phyloP scores from a whole-genome alignment of 2,329 filamentous ascomycete genomes.

The Pestalotiopsis sp. region DNA sequence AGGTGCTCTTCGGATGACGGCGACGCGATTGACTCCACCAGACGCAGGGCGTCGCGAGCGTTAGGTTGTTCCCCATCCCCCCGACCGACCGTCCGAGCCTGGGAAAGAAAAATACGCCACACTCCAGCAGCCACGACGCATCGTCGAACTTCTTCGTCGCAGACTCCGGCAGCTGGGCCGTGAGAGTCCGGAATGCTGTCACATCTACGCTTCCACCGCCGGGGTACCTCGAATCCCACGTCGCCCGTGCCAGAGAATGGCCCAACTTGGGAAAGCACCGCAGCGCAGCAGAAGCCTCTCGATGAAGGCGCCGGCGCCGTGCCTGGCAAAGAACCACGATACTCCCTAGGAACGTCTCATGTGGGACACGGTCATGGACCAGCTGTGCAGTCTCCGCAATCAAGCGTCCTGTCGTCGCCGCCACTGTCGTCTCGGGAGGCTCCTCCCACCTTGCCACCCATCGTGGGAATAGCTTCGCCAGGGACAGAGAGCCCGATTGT shows the following conservation, averaged over 20 bases:
- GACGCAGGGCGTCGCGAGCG: conserved; percentile 9
- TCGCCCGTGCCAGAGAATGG: conserved; percentile 53
- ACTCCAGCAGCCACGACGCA: neutral
- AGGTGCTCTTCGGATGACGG: conserved; percentile 9
- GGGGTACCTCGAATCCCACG: conserved; percentile 57
- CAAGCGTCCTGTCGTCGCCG: conserved; percentile 15
- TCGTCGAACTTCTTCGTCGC: neutral
- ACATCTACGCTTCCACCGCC: conserved; percentile 61
- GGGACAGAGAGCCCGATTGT: conserved; percentile 33
- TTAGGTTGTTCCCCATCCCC: neutral
- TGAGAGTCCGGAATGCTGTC: conserved; percentile 44
- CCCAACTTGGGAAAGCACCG: conserved; percentile 38
- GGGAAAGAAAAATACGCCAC: neutral
- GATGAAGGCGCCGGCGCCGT: conserved; percentile 44
- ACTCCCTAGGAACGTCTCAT: conserved; percentile 29
- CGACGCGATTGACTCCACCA: conserved; percentile 4
- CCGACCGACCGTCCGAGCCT: neutral
- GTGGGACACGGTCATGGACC: conserved; percentile 29
- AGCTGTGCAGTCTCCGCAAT: neutral
- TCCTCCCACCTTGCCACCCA: conserved; percentile 44
- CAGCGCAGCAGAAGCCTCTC: conserved; percentile 43
- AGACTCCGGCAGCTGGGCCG: neutral
- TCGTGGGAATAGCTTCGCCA: conserved; percentile 49
- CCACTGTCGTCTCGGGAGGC: conserved; percentile 23
- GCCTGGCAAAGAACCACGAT: conserved; percentile 46